phyloP scores from a whole-genome alignment of 805 yeast genomes.

The Cyberlindnera suaveolens region DNA sequence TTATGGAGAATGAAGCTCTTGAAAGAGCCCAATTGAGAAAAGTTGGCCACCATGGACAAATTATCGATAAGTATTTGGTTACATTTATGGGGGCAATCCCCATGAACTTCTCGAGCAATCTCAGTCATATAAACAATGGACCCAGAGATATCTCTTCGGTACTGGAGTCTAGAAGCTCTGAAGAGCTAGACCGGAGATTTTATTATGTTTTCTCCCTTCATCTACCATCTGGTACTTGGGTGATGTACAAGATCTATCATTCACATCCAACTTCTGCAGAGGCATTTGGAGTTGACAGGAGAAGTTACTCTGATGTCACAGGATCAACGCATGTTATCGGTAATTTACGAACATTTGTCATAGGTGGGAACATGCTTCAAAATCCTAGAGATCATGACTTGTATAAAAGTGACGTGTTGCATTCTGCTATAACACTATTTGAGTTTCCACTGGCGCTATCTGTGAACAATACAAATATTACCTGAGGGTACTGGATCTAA shows the following conservation, averaged over 20 bases:
- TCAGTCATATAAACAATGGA: background rate
- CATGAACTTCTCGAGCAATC: constrained; percentile 1
- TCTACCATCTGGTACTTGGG: constrained; percentile 1
- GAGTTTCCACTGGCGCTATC: too few species aligned
- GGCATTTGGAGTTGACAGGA: too few species aligned
- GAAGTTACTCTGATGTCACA: background rate
- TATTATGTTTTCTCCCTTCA: constrained; percentile 1
- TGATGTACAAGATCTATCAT: constrained; percentile 5
- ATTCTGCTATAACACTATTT: too few species aligned
- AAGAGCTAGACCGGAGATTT: background rate
- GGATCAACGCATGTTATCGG: constrained; percentile 4
- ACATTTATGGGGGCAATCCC: constrained; percentile 16
- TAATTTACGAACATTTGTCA: constrained; percentile 5
- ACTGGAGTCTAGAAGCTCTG: background rate
- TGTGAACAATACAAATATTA: too few species aligned
- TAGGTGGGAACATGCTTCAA: constrained; percentile 5
- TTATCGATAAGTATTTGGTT: constrained; percentile 17
- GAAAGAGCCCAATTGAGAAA: constrained; percentile 11
- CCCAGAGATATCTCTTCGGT: constrained; percentile 12
- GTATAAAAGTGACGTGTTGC: too few species aligned
- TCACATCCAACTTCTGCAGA: constrained; percentile 1
- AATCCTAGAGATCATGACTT: too few species aligned
- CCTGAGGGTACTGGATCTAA: too few species aligned
- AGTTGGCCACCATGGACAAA: constrained; percentile 12
- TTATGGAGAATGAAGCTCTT: constrained; percentile 13